Conservation (phyloP, 2,329 filamentous ascomycete species). For the Cladobotryum mycophilum region DNA sequence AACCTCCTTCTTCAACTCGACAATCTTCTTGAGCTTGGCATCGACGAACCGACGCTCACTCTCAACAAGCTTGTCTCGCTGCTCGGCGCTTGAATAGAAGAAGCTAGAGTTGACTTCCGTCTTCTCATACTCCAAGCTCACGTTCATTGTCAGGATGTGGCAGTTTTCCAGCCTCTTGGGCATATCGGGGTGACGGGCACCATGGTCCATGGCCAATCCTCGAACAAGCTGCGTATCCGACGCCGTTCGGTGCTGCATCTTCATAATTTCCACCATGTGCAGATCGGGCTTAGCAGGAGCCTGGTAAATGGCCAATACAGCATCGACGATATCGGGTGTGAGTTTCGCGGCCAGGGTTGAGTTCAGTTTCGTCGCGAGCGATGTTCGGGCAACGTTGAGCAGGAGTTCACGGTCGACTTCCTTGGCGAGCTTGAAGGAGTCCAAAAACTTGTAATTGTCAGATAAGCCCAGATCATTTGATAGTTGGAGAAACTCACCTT, state of each 20-base stretch:
- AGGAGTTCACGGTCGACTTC: slow-evolving; percentile 91
- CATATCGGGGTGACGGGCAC: slow-evolving; percentile 96
- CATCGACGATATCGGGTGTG: slow-evolving; percentile 92
- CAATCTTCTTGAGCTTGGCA: slow-evolving; percentile 93
- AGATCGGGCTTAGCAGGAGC: slow-evolving; percentile 87
- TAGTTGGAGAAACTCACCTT: slow-evolving; percentile 50
- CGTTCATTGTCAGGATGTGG: slow-evolving; percentile 89
- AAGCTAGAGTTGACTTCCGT: slow-evolving; percentile 98
- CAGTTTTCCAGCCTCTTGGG: slow-evolving; percentile 94
- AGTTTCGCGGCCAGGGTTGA: slow-evolving; percentile 80
- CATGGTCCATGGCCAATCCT: slow-evolving; percentile 88
- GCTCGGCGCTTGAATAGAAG: slow-evolving; percentile 96
- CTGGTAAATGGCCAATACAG: slow-evolving; percentile 90
- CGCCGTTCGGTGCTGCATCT: slow-evolving; percentile 96
- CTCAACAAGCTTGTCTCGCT: slow-evolving; percentile 96
- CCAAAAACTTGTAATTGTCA: slow-evolving; percentile 64
- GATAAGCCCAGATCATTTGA: slow-evolving; percentile 7
- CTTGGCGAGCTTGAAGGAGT: slow-evolving; percentile 82
- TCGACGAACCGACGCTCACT: slow-evolving; percentile 95
- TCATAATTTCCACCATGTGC: slow-evolving; percentile 99
- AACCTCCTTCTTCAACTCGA: slow-evolving; percentile 95
- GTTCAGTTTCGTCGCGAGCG: slow-evolving; percentile 92
- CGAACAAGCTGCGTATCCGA: slow-evolving; percentile 94
- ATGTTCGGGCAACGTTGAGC: slow-evolving; percentile 87
- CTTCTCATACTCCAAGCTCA: slow-evolving; percentile 97